Evolutionary conservation across 2,329 filamentous ascomycete species (phyloP).

Genomic region (Neofusicoccum sp.): DNA sequence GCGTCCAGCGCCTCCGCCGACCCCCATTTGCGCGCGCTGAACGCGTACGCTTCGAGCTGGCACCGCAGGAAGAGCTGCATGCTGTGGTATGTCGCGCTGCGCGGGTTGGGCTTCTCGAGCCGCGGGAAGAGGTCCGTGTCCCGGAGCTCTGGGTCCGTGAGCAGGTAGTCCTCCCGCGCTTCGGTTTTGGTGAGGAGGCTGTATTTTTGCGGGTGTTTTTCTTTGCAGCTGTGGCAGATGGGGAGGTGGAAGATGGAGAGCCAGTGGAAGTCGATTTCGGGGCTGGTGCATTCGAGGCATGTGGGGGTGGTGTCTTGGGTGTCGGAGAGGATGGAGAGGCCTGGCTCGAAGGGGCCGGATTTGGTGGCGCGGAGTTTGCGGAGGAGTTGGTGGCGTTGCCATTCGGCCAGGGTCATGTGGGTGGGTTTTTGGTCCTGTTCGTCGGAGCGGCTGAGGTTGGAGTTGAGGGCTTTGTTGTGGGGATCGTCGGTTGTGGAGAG

Average conservation of each 20-base stretch:
- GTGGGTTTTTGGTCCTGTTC: slow-evolving; percentile 72
- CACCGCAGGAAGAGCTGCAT: slow-evolving; percentile 97
- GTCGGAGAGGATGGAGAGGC: slow-evolving; percentile 65
- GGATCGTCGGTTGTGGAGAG: slow-evolving; percentile 89
- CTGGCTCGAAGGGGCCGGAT: slow-evolving; percentile 82
- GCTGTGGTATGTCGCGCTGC: slow-evolving; percentile 94
- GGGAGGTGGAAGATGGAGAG: slow-evolving; percentile 74
- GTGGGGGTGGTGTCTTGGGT: slow-evolving; percentile 36
- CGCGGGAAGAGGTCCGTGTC: slow-evolving; percentile 85
- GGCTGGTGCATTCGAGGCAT: slow-evolving; percentile 76
- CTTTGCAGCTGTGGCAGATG: slow-evolving; percentile 83
- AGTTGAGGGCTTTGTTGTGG: slow-evolving; percentile 72
- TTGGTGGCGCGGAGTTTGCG: slow-evolving; percentile 70
- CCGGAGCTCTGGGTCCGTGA: slow-evolving; percentile 91
- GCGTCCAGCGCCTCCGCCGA: slow-evolving; percentile 79
- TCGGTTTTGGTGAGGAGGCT: slow-evolving; percentile 95
- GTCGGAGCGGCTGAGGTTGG: slow-evolving; percentile 42
- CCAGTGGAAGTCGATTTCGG: slow-evolving; percentile 96
- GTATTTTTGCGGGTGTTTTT: slow-evolving; percentile 87
- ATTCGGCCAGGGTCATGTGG: slow-evolving; percentile 86
- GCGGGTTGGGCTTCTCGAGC: slow-evolving; percentile 85
- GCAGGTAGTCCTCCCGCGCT: slow-evolving; percentile 87
- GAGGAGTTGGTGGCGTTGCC: slow-evolving; percentile 80
- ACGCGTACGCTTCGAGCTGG: slow-evolving; percentile 92
- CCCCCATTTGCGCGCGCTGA: slow-evolving; percentile 82